These are phyloP conservation scores for barley (Hordeum vulgare) DNA, from an alignment of 176 grass and related monocot species.

Conservation along the genomic window MorexV3_pseudomolecules_assembly NC_058519.1:15327449-15327948, in stretches of 20 bases:
- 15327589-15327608: no score
- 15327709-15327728: neutral
- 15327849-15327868: neutral
- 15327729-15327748: neutral
- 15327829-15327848: neutral
- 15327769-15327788: neutral
- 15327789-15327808: neutral
- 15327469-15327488: no score
- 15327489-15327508: no score
- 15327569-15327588: no score
- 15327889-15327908: conserved; percentile 10
- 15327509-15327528: no score
- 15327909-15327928: neutral
- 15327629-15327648: neutral
- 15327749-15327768: neutral
- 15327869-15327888: neutral
- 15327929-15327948: neutral
- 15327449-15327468: no score
- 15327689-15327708: neutral
- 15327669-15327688: neutral
- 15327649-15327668: neutral
- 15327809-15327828: neutral
- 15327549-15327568: no score
- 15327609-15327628: no score
- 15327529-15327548: no score